Evolutionary conservation across 164 flowering plant species (phyloP), one percentile per base, ranked within the genome.

Genomic region (Chimonanthus salicifolius): DNA sequence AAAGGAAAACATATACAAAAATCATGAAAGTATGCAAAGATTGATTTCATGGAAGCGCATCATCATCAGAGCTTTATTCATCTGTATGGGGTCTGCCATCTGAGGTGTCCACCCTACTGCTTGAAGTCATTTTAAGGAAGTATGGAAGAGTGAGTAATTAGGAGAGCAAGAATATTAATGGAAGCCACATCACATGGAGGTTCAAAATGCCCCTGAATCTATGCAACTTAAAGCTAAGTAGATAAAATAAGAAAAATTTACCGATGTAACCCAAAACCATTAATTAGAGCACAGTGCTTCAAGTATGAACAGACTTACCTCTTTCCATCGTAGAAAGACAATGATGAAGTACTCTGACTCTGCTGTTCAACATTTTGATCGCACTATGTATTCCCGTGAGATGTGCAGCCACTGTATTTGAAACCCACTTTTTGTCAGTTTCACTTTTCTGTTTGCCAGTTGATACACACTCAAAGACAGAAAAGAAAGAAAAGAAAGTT

Each of bases 381-480:
- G 99, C 97, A 80, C 96, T 93, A 75, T 95, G 97, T 70, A 88
- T 91, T 47, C 98, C 96, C 0, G 99, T 91, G 66, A 95, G 96
- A 77, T 95, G 98, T 74, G 97, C 98, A 80, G 99, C 99, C 99
- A 94, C 98, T 91, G 86, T 82, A 84, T 18, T 33, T 33, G 62
- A 47, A 80, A 68, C 0, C 49, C 64, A 49, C 33, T 33, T 68
- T 58, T 60, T 21, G 43, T 71, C 60, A 76, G 62, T 50, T 49
- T 68, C 18, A 3, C 60, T 4, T 20, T 51, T 50, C 71, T 21
- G 33, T 8, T 21, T 9, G 10, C 21, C n/a, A 69, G 15, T 51
- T 11, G 7, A 33, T 33, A 33, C 33, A 33, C 33, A 33, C 33
- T 51, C 60, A 51, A 8, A 69, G 5, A 8, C n/a, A 58, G 49